Evolutionary conservation across 139 green algal species (phyloP).

Genomic region (Chlorella vulgaris): DNA sequence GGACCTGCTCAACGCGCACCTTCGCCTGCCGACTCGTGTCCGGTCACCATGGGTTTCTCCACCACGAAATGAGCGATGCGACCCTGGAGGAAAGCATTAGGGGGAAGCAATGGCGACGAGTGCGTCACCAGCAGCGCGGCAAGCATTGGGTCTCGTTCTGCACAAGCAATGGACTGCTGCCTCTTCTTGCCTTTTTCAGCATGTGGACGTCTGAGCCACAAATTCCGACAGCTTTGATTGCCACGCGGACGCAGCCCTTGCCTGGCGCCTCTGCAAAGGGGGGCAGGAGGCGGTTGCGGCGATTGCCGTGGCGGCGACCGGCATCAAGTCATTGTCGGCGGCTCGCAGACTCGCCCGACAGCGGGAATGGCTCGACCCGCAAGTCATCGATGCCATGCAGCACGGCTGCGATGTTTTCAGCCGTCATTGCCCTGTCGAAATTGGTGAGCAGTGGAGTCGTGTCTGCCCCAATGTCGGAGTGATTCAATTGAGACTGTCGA

Average conservation of each 20-base stretch:
- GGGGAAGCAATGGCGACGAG: not conserved
- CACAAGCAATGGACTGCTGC: slow-evolving; percentile 1
- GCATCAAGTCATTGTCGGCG: not conserved
- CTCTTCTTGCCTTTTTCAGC: slow-evolving; percentile 34
- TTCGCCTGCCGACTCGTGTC: slow-evolving; percentile 50
- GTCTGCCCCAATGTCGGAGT: too few species aligned
- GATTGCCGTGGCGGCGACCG: not conserved
- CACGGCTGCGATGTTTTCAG: slow-evolving; percentile 25
- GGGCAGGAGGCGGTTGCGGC: not conserved
- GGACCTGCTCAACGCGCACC: not conserved
- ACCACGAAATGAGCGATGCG: slow-evolving; percentile 52
- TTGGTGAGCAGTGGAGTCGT: too few species aligned
- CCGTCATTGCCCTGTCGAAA: slow-evolving; percentile 4
- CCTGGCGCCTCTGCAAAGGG: not conserved
- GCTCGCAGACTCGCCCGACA: slow-evolving; percentile 28
- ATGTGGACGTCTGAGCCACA: slow-evolving; percentile 59
- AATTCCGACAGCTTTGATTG: slow-evolving; percentile 48
- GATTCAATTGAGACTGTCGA: too few species aligned
- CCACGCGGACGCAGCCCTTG: slow-evolving; percentile 5
- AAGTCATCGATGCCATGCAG: slow-evolving; percentile 51
- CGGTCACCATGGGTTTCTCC: slow-evolving; percentile 46
- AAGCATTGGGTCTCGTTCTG: not conserved
- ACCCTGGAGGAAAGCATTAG: slow-evolving; percentile 14
- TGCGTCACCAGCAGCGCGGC: not conserved
- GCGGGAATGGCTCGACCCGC: slow-evolving; percentile 25